Evolutionary conservation across 768 basidiomycete genomes (phyloP), one percentile per base, ranked within the genome.

Genomic region (Austroboletus eburneus): DNA sequence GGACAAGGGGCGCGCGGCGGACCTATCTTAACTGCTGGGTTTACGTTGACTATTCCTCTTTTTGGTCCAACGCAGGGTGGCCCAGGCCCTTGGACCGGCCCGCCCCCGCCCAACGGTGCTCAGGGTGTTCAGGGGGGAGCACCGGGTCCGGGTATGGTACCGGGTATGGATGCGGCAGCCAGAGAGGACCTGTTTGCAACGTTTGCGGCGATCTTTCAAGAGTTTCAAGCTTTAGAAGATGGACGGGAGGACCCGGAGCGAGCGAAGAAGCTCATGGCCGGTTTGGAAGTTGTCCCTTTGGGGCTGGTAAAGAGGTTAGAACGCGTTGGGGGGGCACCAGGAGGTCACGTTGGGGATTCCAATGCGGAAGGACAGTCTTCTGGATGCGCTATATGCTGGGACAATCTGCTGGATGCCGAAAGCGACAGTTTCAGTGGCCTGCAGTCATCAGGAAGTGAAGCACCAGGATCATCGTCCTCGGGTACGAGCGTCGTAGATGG

Each of bases 361-460:
- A 68, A 57, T 18, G 63, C 70, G 0, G 75, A 74, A 50, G 57
- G 46, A 35, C 20, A 58, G 35, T 51, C 67, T 2, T 73, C 78
- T 13, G 69, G 67, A 10, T 89, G 87, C 58, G 85, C 87, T 2
- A 78, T 89, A 37, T 90, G 87, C 59, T 88, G 84, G 85, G 87
- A 89, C 55, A 69, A 69, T 25, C 57, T 88, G 17, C 63, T 89
- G 43, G 72, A 77, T 38, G 56, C 54, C 54, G 71, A 57, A 70
- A 76, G 48, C 61, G 77, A 65, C 30, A 59, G 57, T 8, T 69
- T 53, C 30, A 50, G n/a, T 9, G 41, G 50, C 16, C 57, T 44
- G 3, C 51, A 57, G 2, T 18, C 45, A 33, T 43, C 42, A 3
- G 63, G 37, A 38, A 35, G 39, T 17, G 51, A 49, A 16, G 43